Percentiles rank a stretch among this genome's conserved stretches.
Conservation (phyloP, 805 yeast genomes). For the Ascoidea tarda region DNA sequence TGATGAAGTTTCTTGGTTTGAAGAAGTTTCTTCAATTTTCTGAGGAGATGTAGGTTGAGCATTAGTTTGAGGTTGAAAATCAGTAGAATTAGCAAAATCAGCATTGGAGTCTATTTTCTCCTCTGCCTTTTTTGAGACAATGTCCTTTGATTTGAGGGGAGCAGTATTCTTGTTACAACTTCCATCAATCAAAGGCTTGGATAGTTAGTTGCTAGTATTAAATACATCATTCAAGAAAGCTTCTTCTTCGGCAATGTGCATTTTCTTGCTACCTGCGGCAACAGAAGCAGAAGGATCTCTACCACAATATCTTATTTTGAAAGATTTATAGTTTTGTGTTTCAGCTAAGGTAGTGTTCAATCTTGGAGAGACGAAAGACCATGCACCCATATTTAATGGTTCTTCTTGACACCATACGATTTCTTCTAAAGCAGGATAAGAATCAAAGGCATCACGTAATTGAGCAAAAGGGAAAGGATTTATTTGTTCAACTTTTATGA, state of each 20-base stretch:
- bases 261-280: constrained; percentile 91
- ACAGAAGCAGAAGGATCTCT: constrained; percentile 97
- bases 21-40: too few species aligned
- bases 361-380: constrained; percentile 74
- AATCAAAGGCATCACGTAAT: constrained; percentile 67
- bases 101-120: neutral
- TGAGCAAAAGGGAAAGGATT: constrained; percentile 99
- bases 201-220: constrained; percentile 8
- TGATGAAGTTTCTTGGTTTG: too few species aligned
- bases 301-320: constrained; percentile 73
- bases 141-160: neutral
- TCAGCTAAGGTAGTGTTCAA: constrained; percentile 61
- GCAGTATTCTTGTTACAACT: neutral
- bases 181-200: neutral
- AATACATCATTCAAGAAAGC: constrained; percentile 74
- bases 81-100: neutral
- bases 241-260: constrained; percentile 81
- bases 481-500: constrained; percentile 82
- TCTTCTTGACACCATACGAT: constrained; percentile 97
- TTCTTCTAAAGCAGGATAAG: constrained; percentile 75
- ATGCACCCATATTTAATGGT: constrained; percentile 94
- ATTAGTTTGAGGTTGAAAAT: neutral
- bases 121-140: too few species aligned
- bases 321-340: constrained; percentile 51
- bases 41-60: neutral